phyloP scores from a whole-genome alignment of 1,284 basidiomycete genomes.

The Omphalotus olearius region DNA sequence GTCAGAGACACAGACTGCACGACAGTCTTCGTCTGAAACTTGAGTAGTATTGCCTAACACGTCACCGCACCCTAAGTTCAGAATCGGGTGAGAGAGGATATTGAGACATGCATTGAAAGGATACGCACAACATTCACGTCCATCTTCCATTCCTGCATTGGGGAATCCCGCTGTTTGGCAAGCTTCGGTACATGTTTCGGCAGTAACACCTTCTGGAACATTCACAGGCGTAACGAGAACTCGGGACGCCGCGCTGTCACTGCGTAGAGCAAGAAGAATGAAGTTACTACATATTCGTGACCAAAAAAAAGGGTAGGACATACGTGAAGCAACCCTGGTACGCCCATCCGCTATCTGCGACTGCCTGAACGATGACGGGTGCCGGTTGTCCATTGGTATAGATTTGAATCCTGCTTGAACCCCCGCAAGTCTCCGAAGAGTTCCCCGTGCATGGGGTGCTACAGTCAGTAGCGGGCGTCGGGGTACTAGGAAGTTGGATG shows the following conservation, averaged over 20 bases:
- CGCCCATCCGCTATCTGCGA: slow-evolving; percentile 24
- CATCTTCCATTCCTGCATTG: slow-evolving; percentile 34
- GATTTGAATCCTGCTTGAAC: slow-evolving; percentile 28
- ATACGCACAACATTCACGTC: slow-evolving; percentile 37
- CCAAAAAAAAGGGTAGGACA: slow-evolving; percentile 10
- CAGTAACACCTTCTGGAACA: slow-evolving; percentile 34
- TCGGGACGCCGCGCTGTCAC: slow-evolving; percentile 28
- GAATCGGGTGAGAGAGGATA: not conserved
- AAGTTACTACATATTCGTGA: not conserved
- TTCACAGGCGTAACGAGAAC: slow-evolving; percentile 29
- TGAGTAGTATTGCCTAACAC: slow-evolving; percentile 26
- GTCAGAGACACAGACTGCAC: slow-evolving; percentile 30
- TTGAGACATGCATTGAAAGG: not conserved
- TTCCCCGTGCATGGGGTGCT: slow-evolving; percentile 32
- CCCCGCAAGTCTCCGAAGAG: slow-evolving; percentile 32
- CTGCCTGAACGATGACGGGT: slow-evolving; percentile 26
- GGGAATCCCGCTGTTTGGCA: slow-evolving; percentile 31
- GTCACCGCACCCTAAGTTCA: slow-evolving; percentile 33
- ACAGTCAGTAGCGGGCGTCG: slow-evolving; percentile 27
- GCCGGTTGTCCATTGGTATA: slow-evolving; percentile 29
- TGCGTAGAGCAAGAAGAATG: slow-evolving; percentile 13
- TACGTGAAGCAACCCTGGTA: slow-evolving; percentile 38
- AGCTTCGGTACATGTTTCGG: slow-evolving; percentile 34
- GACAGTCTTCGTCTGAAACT: slow-evolving; percentile 34
- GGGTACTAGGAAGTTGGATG: slow-evolving; percentile 31